phyloP scores from a whole-genome alignment of 495 filamentous ascomycete species.

The Xeromyces bisporus region DNA sequence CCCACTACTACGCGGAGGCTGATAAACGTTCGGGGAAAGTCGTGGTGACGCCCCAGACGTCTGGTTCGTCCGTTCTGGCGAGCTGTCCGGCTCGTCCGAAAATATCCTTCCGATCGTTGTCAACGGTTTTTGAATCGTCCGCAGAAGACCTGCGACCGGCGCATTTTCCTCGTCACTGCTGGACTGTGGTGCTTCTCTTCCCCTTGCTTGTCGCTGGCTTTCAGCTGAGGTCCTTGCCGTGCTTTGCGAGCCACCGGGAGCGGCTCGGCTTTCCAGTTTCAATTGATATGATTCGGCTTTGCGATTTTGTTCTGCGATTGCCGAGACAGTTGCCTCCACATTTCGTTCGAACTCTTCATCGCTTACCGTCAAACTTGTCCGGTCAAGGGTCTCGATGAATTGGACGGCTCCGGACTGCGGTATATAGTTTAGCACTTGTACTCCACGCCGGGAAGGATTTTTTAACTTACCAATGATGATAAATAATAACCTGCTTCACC shows the following conservation, averaged over 20 bases:
- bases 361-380: slow-evolving; percentile 80
- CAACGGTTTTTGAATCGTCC: slow-evolving; percentile 81
- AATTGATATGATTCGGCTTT: slow-evolving; percentile 41
- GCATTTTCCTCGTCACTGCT: slow-evolving; percentile 48
- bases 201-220: slow-evolving; percentile 32
- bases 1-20: slow-evolving; percentile 28
- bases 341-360: slow-evolving; percentile 91
- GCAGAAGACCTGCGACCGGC: slow-evolving; percentile 70
- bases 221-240: slow-evolving; percentile 39
- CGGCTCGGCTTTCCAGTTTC: slow-evolving; percentile 29
- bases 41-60: slow-evolving; percentile 42
- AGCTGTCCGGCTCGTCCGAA: slow-evolving; percentile 50
- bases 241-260: slow-evolving; percentile 10
- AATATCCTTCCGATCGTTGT: slow-evolving; percentile 96
- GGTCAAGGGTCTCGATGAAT: slow-evolving; percentile 91
- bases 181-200: slow-evolving; percentile 22
- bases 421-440: slow-evolving; percentile 4
- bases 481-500: slow-evolving; percentile 97
- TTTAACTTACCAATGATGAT: slow-evolving; percentile 64
- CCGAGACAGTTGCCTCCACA: slow-evolving; percentile 91
- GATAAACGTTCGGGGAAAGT: slow-evolving; percentile 38
- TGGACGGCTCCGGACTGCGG: slow-evolving; percentile 79
- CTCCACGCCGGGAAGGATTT: not conserved
- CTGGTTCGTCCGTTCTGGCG: slow-evolving; percentile 21
- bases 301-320: slow-evolving; percentile 77